These are phyloP conservation scores for Angomonas desouzai DNA, from an alignment of 208 protist genomes.

Conservation along the genomic window DNA sequence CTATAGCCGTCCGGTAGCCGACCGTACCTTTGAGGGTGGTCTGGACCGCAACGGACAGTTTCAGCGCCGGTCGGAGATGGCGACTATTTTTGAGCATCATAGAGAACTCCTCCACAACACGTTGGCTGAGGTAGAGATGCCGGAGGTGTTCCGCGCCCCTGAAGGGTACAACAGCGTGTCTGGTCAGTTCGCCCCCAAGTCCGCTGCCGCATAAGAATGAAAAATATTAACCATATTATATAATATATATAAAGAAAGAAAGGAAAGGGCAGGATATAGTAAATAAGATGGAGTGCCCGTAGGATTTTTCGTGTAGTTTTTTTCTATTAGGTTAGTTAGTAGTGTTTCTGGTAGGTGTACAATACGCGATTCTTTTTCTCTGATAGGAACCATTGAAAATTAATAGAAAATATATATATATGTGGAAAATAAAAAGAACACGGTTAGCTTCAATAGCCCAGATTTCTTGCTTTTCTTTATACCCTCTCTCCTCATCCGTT, in stretches of 20 bases:
- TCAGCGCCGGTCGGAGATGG: constrained; percentile 54
- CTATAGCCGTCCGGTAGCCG: neutral
- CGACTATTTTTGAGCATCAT: constrained; percentile 59
- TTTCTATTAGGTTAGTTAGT: neutral
- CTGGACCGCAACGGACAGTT: neutral
- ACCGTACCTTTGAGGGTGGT: neutral
- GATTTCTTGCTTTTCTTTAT: neutral
- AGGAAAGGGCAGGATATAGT: neutral
- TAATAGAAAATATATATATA: neutral
- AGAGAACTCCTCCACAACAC: constrained; percentile 50
- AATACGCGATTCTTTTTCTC: constrained; percentile 8
- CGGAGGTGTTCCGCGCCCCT: constrained; percentile 52
- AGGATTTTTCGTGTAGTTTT: constrained; percentile 4
- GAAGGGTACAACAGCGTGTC: constrained; percentile 55
- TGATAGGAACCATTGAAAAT: constrained; percentile 13
- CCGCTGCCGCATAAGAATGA: constrained; percentile 8
- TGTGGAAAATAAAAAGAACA: neutral
- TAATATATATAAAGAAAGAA: constrained; percentile 14
- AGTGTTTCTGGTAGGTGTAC: constrained; percentile 2
- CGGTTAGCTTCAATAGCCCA: neutral
- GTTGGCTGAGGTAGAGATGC: constrained; percentile 19
- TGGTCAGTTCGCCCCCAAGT: constrained; percentile 26
- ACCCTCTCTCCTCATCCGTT: constrained; percentile 7
- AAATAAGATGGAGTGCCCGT: constrained; percentile 2
- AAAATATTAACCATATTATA: too few species aligned